Evolutionary conservation across 768 basidiomycete species (phyloP), one percentile per base, ranked within the genome.

Genomic region (Mrakia hoshinonis): DNA sequence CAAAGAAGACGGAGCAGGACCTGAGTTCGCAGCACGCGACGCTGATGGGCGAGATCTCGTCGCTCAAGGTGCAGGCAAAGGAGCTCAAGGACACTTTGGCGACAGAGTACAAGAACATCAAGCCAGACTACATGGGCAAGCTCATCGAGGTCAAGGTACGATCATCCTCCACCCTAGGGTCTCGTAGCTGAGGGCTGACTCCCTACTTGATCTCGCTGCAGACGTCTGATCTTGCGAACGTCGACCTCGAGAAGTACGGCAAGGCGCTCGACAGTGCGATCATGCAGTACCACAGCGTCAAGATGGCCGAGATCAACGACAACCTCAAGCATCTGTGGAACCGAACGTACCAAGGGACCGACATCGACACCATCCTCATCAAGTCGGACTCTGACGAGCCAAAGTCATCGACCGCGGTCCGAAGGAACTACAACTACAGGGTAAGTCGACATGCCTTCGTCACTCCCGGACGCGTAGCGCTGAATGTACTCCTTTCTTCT

Each of bases 271-370:
- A 99, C 81, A 97, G 95, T 75, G 96, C 94, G 51, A 98, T 99
- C 79, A 96, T 99, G 91, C 92, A 91, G 80, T 99, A 97, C 77
- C 96, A 99, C 77, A 82, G 87, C 18, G 83, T 96, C 76, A 99
- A 99, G 81, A 96, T 98, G 96, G 92, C 94, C 79, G 96, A 99
- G 82, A 93, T 99, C 76, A 99, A 99, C 77, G 93, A 96, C 76
- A 94, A 89, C 18, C 95, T 98, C 87, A 89, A 89, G 61, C 92
- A 96, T 77, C 79, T 98, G 4, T 99, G 96, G 96, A 95, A 92
- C 78, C 95, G 92, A 81, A 98, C 94, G 0, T 99, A 99, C 80
- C 95, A 98, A 79, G 95, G 95, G 75, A 97, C 94, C 71, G 95
- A 99, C 81, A 98, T 99, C 77, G 96, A 99, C 78, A 92, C 91